Evolutionary conservation across 1,139 yeast genomes (phyloP).

Genomic region (Kodamaea derodonti): DNA sequence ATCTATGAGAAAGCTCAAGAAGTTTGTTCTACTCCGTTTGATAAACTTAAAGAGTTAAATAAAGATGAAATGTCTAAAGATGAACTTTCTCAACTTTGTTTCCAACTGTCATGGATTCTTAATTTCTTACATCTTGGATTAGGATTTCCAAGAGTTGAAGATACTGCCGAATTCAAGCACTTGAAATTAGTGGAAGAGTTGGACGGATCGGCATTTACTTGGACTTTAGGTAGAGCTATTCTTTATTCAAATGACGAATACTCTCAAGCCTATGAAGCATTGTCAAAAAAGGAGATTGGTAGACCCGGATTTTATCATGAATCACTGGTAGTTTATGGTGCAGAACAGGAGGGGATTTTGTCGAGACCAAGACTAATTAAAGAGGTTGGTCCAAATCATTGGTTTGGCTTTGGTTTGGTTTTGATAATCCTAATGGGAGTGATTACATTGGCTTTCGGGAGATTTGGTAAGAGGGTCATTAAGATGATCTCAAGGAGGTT

Average conservation of each 20-base stretch:
- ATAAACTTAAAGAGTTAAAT: slow-evolving; percentile 40
- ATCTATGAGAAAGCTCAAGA: slow-evolving; percentile 43
- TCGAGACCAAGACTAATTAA: slow-evolving; percentile 34
- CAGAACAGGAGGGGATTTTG: slow-evolving; percentile 44
- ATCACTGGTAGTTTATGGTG: slow-evolving; percentile 32
- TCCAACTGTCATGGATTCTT: slow-evolving; percentile 60
- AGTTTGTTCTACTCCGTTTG: slow-evolving; percentile 41
- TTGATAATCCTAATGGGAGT: slow-evolving; percentile 37
- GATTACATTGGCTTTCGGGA: slow-evolving; percentile 38
- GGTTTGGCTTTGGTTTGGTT: slow-evolving; percentile 54
- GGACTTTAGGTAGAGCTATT: slow-evolving; percentile 83
- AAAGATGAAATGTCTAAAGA: slow-evolving; percentile 27
- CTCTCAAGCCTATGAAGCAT: slow-evolving; percentile 13
- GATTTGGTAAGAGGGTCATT: not conserved
- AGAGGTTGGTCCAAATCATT: slow-evolving; percentile 37
- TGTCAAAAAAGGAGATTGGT: not conserved
- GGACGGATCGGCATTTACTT: slow-evolving; percentile 65
- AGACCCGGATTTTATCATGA: not conserved
- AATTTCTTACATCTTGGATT: slow-evolving; percentile 70
- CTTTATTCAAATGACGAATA: slow-evolving; percentile 54
- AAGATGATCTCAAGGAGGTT: not conserved
- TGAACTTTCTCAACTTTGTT: slow-evolving; percentile 21
- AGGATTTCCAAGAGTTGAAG: slow-evolving; percentile 60
- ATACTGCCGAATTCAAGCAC: slow-evolving; percentile 36
- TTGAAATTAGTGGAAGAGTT: slow-evolving; percentile 61